phyloP scores from a whole-genome alignment of 2,329 filamentous ascomycete genomes.

The Zymoseptoria tritici region DNA sequence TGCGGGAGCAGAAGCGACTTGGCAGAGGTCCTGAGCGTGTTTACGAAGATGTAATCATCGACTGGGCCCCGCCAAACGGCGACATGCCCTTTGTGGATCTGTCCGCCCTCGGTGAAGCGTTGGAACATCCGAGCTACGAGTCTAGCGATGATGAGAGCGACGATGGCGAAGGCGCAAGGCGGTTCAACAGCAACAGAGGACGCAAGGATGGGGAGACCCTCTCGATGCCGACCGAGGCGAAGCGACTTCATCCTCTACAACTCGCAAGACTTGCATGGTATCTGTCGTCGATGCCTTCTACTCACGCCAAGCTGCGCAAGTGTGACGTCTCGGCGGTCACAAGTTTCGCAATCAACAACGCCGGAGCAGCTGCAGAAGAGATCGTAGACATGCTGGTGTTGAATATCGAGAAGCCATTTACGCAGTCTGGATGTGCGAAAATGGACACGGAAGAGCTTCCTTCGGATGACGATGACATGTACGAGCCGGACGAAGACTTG shows the following conservation, averaged over 20 bases:
- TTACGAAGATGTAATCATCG: conserved; percentile 67
- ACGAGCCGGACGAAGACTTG: conserved; percentile 30
- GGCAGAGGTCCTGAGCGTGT: conserved; percentile 24
- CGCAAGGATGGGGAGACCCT: conserved; percentile 34
- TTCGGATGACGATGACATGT: conserved; percentile 33
- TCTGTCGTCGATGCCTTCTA: conserved; percentile 72
- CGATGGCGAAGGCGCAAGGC: conserved; percentile 43
- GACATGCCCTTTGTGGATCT: conserved; percentile 54
- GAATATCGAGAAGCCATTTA: conserved; percentile 72
- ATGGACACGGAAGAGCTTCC: conserved; percentile 43
- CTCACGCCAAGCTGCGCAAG: conserved; percentile 65
- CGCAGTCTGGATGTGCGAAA: conserved; percentile 60
- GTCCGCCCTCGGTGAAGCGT: conserved; percentile 68
- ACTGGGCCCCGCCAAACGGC: conserved; percentile 70
- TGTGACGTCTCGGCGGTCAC: conserved; percentile 82
- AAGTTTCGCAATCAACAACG: conserved; percentile 81
- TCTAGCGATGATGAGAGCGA: conserved; percentile 79
- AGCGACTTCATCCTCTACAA: conserved; percentile 69
- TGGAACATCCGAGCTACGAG: conserved; percentile 77
- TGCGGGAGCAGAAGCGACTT: conserved; percentile 34
- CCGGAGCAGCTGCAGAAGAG: conserved; percentile 77
- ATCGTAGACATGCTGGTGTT: conserved; percentile 81
- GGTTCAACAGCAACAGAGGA: conserved; percentile 33
- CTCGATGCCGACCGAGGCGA: conserved; percentile 35
- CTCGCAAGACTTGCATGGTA: conserved; percentile 79